A percentile compares a stretch with the other conserved stretches of the same genome.
phyloP scores from a whole-genome alignment of 345 rosid species.

The Pelargonium nanum region DNA sequence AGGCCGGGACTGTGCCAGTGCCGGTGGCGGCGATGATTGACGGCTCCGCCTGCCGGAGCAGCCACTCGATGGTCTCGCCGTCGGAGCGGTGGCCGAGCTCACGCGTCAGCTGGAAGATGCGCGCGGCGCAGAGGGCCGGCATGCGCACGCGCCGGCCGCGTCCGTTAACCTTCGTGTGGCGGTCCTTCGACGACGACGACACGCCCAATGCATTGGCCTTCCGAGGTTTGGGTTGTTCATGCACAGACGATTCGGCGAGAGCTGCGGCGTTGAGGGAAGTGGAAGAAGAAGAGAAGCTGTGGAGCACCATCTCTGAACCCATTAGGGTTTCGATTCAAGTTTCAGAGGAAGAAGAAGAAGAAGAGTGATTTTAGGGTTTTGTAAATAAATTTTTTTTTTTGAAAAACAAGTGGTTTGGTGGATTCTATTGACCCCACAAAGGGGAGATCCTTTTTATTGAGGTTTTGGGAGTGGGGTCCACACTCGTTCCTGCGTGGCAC shows the following conservation, averaged over 20 bases:
- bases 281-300: background rate
- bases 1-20: conserved; percentile 36
- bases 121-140: conserved; percentile 60
- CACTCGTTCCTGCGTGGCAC: background rate
- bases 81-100: conserved; percentile 66
- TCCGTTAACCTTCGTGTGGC: conserved; percentile 66
- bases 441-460: background rate
- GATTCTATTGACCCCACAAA: background rate
- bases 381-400: no score
- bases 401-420: no score
- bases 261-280: background rate
- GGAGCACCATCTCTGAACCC: background rate
- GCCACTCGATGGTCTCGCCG: conserved; percentile 79
- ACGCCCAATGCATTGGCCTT: background rate
- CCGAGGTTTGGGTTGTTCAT: background rate
- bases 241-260: background rate
- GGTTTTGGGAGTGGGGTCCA: background rate
- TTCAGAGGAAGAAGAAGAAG: background rate
- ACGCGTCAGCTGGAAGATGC: conserved; percentile 64
- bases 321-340: background rate
- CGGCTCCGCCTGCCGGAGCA: conserved; percentile 52
- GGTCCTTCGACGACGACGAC: conserved; percentile 31
- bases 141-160: conserved; percentile 64
- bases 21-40: conserved; percentile 53
- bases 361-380: background rate